Base-by-base conservation (phyloP, 116 monocot genomes). In the Posidonia oceanica region DNA sequence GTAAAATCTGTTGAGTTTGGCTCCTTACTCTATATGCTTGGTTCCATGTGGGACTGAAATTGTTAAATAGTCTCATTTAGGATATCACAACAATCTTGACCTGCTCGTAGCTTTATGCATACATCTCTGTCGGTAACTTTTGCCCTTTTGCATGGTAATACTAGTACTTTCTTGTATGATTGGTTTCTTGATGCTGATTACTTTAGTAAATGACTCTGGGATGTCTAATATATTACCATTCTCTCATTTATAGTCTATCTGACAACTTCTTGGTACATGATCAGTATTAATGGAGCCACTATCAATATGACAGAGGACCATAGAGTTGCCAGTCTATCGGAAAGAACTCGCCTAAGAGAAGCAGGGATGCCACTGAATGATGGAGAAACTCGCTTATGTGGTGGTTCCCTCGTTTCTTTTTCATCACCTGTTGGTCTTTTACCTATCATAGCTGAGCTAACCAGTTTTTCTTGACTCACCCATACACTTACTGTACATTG, bases 241-340 rank as follows among this genome's bases (percentile, higher is more conserved):
- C 39, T 39, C 39, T 40, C 15, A 59, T 18, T n/a, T n/a, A n/a
- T 17, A 37, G 7, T 64, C 4, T 40, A 17, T 38, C 39, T 41
- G 37, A 64, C 37, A 16, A 38, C 37, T 39, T 23, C 52, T 29
- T 52, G n/a, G 42, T 37, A 68, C 68, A 52, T 38, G 40, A 53
- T 37, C 83, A 97, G 97, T 80, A 57, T 87, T 37, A 54, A 69
- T 72, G 92, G 83, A 22, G 68, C 70, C 69, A 77, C 75, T 42
- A 79, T 89, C 52, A 64, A 55, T 6, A 89, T 97, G 97, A 89
- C 91, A 51, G 89, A 97, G 72, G 92, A 91, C 69, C 97, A 91
- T 79, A 81, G 89, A 67, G 63, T 97, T 65, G 74, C 71, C 39
- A 89, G 91, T 63, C 23, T 71, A 18, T 36, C 67, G 64, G 97